Evolutionary conservation across 176 grass and related monocot species (phyloP).

Genomic region (Cymbopogon citratus): DNA sequence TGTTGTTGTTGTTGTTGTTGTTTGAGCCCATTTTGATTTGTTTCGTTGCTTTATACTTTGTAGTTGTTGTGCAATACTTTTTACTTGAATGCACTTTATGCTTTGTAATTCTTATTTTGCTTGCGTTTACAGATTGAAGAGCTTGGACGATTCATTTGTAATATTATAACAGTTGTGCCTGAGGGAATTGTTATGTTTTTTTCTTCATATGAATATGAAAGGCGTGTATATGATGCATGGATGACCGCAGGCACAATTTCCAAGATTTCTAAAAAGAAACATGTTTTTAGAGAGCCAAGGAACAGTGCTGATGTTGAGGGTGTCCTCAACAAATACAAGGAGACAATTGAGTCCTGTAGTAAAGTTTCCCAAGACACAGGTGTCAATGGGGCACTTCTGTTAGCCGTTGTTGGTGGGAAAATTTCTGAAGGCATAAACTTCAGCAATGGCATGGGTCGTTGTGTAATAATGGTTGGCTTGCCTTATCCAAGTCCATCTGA

Average conservation of each 20-base stretch:
- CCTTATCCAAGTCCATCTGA: slow-evolving; percentile 91
- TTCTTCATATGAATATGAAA: slow-evolving; percentile 81
- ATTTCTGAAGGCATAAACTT: slow-evolving; percentile 99
- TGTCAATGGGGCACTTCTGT: slow-evolving; percentile 68
- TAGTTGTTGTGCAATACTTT: slow-evolving; percentile 4
- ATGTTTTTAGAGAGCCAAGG: slow-evolving; percentile 81
- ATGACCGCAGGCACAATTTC: slow-evolving; percentile 54
- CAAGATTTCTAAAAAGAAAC: slow-evolving; percentile 82
- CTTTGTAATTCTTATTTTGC: slow-evolving; percentile 32
- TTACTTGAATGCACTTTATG: slow-evolving; percentile 6
- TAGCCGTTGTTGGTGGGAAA: slow-evolving; percentile 90
- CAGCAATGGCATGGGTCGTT: slow-evolving; percentile 88
- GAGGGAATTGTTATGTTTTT: slow-evolving; percentile 90
- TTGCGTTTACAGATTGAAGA: slow-evolving; percentile 67
- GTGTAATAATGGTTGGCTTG: slow-evolving; percentile 91
- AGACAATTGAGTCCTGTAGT: slow-evolving; percentile 47
- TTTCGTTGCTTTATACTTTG: not conserved
- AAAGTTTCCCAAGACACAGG: slow-evolving; percentile 24
- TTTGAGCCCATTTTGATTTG: not conserved
- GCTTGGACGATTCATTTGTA: slow-evolving; percentile 77
- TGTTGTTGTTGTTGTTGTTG: no score
- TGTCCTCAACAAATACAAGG: slow-evolving; percentile 79
- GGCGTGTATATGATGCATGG: slow-evolving; percentile 80
- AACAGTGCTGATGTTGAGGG: slow-evolving; percentile 62
- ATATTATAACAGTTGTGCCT: slow-evolving; percentile 69